These are phyloP conservation scores for Alternaria novae-zelandiae DNA, from an alignment of 2,329 filamentous ascomycete genomes.

Conservation along the genomic window DNA sequence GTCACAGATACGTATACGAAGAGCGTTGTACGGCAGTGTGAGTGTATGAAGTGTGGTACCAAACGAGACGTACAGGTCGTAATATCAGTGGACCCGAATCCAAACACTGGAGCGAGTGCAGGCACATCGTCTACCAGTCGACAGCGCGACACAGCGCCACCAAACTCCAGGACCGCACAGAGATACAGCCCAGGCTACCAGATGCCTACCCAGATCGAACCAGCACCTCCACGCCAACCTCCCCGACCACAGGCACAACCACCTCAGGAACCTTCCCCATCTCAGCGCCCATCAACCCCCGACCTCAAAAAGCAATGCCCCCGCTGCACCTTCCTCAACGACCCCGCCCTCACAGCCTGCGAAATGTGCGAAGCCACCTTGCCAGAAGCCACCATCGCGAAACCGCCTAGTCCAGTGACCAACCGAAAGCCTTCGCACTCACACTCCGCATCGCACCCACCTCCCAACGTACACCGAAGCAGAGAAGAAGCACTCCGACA, in stretches of 20 bases:
- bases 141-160: conserved; percentile 20
- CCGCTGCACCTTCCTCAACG: conserved; percentile 46
- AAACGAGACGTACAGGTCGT: conserved; percentile 44
- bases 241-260: conserved; percentile 20
- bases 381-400: conserved; percentile 28
- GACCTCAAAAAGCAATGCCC: conserved; percentile 43
- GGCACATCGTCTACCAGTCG: conserved; percentile 8
- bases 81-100: conserved; percentile 42
- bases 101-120: conserved; percentile 16
- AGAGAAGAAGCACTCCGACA: conserved; percentile 9
- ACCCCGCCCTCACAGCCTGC: conserved; percentile 37
- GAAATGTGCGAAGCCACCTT: conserved; percentile 44
- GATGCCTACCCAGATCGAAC: conserved; percentile 28
- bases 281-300: conserved; percentile 28
- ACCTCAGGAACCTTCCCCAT: conserved; percentile 3
- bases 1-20: conserved; percentile 39
- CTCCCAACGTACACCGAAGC: conserved; percentile 15
- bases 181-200: conserved; percentile 36
- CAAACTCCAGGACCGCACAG: conserved; percentile 26
- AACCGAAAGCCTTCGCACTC: conserved; percentile 27
- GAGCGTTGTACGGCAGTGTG: conserved; percentile 40
- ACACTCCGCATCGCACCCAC: conserved; percentile 38
- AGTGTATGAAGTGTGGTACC: conserved; percentile 46
- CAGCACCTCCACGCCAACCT: conserved; percentile 21
- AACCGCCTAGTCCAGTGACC: conserved; percentile 30